Base-by-base conservation (phyloP, 176 grass and related monocot species). In the Oryza meyeriana region DNA sequence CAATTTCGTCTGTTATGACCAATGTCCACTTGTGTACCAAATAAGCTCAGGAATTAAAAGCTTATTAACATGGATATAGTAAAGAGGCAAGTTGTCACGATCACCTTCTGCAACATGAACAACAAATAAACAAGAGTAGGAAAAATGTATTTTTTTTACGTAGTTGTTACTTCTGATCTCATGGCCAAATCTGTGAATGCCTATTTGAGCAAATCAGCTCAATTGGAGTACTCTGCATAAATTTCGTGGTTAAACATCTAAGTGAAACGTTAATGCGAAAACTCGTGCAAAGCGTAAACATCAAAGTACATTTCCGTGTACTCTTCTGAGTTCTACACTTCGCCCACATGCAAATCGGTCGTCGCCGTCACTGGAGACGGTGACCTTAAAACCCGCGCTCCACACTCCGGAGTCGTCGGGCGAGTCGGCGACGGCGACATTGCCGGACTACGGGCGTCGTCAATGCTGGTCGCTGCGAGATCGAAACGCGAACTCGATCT, bases 301-400 rank as follows among this genome's bases (percentile, higher is more conserved):
- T 2, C 29, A 73, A 13, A 11, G 40, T 72, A 50, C 25, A 33
- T 2, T 47, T 70, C 28, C 30, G 8, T 10, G 2, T 18, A 45
- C 17, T 52, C n/a, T n/a, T n/a, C n/a, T n/a, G n/a, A n/a, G n/a
- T n/a, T n/a, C 55, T 58, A 70, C 39, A 70, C 61, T 27, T 83
- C 58, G 4, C 30, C 22, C 22, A 25, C 52, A 30, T 71, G 31
- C 25, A 40, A 12, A 34, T 52, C 64, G 29, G 58, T 26, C 64
- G n/a, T 81, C 63, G 58, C 22, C 64, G 28, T 85, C 63, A 24
- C 52, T 11, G 64, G 71, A 70, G 82, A 81, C 12, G 69, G 70
- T 18, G 87, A 42, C 25, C 63, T 47, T 32, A 77, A 81, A 64
- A 40, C 12, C 16, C 29, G 57, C 8, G 38, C 12, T 33, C 10